Conservation (phyloP, 2,329 filamentous ascomycete genomes). For the Amylocarpus encephaloides region DNA sequence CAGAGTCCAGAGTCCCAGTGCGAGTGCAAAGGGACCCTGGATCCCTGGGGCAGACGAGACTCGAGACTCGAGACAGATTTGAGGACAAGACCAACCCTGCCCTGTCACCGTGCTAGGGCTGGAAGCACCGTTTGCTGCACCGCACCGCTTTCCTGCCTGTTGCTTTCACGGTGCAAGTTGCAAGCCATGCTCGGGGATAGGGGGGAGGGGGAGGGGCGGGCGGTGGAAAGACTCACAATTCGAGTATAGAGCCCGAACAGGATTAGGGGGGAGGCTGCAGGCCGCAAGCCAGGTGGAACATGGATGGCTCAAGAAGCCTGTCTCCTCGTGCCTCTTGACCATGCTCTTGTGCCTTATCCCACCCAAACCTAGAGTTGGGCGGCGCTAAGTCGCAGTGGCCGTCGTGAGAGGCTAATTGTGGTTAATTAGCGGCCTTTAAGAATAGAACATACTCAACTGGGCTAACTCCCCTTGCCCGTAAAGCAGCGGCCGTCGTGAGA, state of each 20-base stretch:
- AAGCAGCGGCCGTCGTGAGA: constrained; percentile 14
- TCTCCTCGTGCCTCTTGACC: constrained; percentile 1
- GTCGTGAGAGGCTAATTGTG: background rate
- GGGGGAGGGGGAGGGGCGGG: constrained; percentile 11
- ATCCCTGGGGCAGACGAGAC: constrained; percentile 14
- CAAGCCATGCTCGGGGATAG: too few relatives aligned
- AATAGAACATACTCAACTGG: constrained; percentile 16
- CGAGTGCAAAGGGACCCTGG: background rate
- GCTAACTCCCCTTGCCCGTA: background rate
- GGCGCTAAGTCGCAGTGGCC: constrained; percentile 6
- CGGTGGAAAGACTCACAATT: constrained; percentile 14
- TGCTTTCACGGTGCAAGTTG: constrained; percentile 11
- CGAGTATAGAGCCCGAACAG: constrained; percentile 4
- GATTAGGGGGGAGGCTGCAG: constrained; percentile 1
- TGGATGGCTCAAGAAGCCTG: background rate
- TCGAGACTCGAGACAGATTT: constrained; percentile 9
- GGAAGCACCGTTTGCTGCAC: constrained; percentile 11
- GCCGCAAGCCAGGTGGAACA: background rate
- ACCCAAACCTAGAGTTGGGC: constrained; percentile 5
- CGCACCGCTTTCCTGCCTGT: constrained; percentile 7
- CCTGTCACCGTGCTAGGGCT: constrained; percentile 13
- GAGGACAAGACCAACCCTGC: constrained; percentile 15
- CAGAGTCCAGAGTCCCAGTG: too few relatives aligned
- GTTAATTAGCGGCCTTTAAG: constrained; percentile 27
- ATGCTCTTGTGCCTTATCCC: background rate